These are phyloP conservation scores for Rhinocladiella mackenziei DNA, from an alignment of 2,329 filamentous ascomycete genomes.

Conservation along the genomic window DNA sequence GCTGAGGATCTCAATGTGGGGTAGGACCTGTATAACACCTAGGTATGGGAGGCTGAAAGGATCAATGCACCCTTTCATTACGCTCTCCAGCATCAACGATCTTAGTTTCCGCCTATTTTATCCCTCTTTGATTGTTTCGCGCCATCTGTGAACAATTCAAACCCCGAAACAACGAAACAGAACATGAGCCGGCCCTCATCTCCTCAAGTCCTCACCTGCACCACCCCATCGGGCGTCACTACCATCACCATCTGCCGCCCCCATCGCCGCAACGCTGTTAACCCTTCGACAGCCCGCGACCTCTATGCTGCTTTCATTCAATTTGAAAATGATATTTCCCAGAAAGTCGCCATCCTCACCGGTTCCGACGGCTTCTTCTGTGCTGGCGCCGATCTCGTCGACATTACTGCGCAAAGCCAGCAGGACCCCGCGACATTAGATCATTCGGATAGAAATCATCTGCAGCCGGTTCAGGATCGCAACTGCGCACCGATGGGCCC, in stretches of 20 bases:
- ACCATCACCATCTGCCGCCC: conserved; percentile 55
- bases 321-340: conserved; percentile 49
- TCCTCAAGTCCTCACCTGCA: conserved; percentile 2
- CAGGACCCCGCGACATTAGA: conserved; percentile 26
- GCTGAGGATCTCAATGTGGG: conserved; percentile 2
- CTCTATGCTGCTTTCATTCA: conserved; percentile 47
- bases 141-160: too few species aligned
- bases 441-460: conserved; percentile 15
- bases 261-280: conserved; percentile 51
- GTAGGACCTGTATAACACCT: too few species aligned
- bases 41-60: too few species aligned
- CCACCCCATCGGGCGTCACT: conserved; percentile 43
- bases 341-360: conserved; percentile 52
- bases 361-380: conserved; percentile 50
- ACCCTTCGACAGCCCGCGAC: conserved; percentile 46
- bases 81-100: too few species aligned
- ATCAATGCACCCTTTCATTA: too few species aligned
- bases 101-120: too few species aligned
- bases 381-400: conserved; percentile 49
- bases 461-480: conserved; percentile 35
- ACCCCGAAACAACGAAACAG: too few species aligned
- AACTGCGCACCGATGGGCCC: conserved; percentile 52
- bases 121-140: too few species aligned
- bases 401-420: conserved; percentile 38
- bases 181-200: background rate